Evolutionary conservation across 345 rosid genomes (phyloP).

Genomic region (Euclidium syriacum): DNA sequence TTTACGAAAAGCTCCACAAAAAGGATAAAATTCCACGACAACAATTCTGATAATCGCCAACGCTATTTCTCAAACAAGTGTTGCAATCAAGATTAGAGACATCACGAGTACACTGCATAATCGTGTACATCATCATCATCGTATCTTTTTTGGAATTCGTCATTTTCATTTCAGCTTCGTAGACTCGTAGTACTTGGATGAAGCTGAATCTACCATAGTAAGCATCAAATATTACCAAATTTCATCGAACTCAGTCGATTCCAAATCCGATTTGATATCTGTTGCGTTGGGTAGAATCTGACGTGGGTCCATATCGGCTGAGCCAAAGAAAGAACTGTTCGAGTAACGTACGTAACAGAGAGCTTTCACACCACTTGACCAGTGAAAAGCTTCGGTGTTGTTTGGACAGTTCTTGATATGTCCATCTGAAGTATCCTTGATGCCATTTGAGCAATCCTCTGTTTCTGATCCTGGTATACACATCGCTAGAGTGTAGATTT

Average conservation of each 20-base stretch:
- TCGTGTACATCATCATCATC: slow-evolving; percentile 6
- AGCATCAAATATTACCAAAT: slow-evolving; percentile 8
- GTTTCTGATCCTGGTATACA: slow-evolving; percentile 13
- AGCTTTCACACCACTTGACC: slow-evolving; percentile 5
- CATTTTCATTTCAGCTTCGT: background rate
- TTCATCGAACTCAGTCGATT: background rate
- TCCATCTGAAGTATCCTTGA: slow-evolving; percentile 1
- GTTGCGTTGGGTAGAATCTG: background rate
- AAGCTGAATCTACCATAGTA: slow-evolving; percentile 2
- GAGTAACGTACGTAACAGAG: slow-evolving; percentile 29
- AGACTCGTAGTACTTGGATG: slow-evolving; percentile 14
- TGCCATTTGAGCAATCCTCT: slow-evolving; percentile 15
- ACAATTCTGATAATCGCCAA: slow-evolving; percentile 11
- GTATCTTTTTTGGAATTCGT: background rate
- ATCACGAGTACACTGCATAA: slow-evolving; percentile 34
- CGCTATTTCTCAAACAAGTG: slow-evolving; percentile 9
- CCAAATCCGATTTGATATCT: background rate
- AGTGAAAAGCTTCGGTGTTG: slow-evolving; percentile 19
- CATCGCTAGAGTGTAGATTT: slow-evolving; percentile 17
- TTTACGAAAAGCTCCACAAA: slow-evolving; percentile 6
- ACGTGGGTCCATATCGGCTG: slow-evolving; percentile 3
- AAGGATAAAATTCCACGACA: slow-evolving; percentile 19
- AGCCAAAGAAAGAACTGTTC: slow-evolving; percentile 7
- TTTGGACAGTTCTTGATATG: slow-evolving; percentile 13
- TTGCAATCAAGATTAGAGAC: slow-evolving; percentile 18